phyloP scores from a whole-genome alignment of 352 stramenopile species.

The Thalassiosira oceanica region DNA sequence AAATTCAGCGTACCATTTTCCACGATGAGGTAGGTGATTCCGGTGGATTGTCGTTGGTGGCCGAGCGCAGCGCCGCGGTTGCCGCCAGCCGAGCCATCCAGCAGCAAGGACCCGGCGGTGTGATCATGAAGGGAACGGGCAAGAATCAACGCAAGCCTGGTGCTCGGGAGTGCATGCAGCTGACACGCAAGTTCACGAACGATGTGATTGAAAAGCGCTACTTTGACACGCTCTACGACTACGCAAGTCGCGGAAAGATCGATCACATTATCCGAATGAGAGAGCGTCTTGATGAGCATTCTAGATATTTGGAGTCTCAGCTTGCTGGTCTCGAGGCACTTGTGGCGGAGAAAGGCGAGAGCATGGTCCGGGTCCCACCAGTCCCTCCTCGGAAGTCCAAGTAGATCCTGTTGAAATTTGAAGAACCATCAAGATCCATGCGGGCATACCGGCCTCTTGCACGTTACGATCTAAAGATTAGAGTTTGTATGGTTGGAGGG shows the following conservation, averaged over 20 bases:
- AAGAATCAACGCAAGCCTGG: conserved; percentile 64
- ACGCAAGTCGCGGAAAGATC: conserved; percentile 76
- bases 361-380: conserved; percentile 10
- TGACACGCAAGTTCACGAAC: conserved; percentile 63
- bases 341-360: conserved; percentile 67
- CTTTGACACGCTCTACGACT: conserved; percentile 76
- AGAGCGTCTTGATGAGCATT: conserved; percentile 77
- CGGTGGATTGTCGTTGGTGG: conserved; percentile 41
- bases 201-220: conserved; percentile 65
- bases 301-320: conserved; percentile 73
- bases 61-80: conserved; percentile 28
- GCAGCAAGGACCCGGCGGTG: background rate
- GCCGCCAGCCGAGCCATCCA: conserved; percentile 27
- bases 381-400: too few species aligned
- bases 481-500: too few species aligned
- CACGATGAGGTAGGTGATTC: conserved; percentile 72
- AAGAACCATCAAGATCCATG: too few species aligned
- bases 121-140: conserved; percentile 6
- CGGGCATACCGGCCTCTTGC: too few species aligned
- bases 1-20: conserved; percentile 68
- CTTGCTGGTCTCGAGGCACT: conserved; percentile 72
- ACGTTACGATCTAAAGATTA: too few species aligned
- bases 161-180: conserved; percentile 79
- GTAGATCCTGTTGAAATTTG: too few species aligned
- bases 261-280: conserved; percentile 81